A percentile compares a stretch with the other conserved stretches of the same genome.
phyloP scores from a whole-genome alignment of 768 basidiomycete species.

The Fomitopsis pulvina region DNA sequence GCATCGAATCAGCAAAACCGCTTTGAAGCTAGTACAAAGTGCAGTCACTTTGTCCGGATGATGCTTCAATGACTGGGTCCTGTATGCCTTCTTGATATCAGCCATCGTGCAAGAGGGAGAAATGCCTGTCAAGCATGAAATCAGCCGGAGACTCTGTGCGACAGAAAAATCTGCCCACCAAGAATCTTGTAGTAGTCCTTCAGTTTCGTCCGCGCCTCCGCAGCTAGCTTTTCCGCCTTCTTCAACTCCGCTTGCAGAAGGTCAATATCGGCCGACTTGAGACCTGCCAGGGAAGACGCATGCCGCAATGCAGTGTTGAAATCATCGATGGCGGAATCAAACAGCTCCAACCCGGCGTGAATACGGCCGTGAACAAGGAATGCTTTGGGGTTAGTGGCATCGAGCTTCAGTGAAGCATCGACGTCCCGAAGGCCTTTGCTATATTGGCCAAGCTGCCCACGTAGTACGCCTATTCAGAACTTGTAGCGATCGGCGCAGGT shows the following conservation, averaged over 20 bases:
- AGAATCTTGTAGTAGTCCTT: constrained; percentile 83
- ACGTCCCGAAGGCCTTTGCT: constrained; percentile 64
- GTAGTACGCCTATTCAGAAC: not conserved
- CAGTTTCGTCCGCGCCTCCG: constrained; percentile 73
- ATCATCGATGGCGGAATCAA: constrained; percentile 59
- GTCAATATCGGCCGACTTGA: constrained; percentile 40
- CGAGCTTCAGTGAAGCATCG: constrained; percentile 51
- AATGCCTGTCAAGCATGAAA: constrained; percentile 27
- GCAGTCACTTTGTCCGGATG: constrained; percentile 57
- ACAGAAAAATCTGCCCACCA: constrained; percentile 16
- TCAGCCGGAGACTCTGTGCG: not conserved
- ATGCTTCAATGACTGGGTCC: not conserved
- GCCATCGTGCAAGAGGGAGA: constrained; percentile 46
- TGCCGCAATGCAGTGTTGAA: constrained; percentile 69
- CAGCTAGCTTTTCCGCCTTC: constrained; percentile 58
- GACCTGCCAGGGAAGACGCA: constrained; percentile 47
- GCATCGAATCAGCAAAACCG: not conserved
- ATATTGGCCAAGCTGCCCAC: constrained; percentile 50
- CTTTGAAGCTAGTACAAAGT: not conserved
- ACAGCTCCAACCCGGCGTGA: constrained; percentile 61
- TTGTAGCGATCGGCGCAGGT: not conserved
- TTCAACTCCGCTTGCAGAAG: constrained; percentile 57
- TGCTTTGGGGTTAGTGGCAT: constrained; percentile 68
- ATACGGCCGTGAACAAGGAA: constrained; percentile 77
- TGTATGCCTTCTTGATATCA: constrained; percentile 65